A percentile compares a stretch with the other conserved stretches of the same genome.
Conservation (phyloP, 495 filamentous ascomycete genomes). For the Aspergillus cavernicola region DNA sequence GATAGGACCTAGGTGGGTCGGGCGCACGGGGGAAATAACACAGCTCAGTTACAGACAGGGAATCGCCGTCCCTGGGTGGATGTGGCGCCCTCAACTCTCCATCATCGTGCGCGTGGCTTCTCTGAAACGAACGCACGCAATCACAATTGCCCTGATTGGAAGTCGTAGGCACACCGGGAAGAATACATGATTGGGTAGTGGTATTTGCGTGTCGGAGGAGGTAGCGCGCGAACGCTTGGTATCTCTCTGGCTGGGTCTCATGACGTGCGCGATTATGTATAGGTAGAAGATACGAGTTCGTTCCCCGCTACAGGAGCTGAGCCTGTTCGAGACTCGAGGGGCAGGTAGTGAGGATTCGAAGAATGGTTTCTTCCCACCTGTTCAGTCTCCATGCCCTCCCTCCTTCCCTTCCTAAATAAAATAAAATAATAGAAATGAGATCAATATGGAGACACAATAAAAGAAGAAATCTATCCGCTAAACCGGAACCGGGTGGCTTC, state of each 20-base stretch:
- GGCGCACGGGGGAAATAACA: background rate
- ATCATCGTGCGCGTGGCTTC: constrained; percentile 11
- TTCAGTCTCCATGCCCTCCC: constrained; percentile 1
- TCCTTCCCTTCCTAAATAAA: background rate
- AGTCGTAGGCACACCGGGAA: background rate
- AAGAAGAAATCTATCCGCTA: constrained; percentile 44
- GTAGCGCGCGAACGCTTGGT: background rate
- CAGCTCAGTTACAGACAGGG: background rate
- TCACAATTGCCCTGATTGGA: background rate
- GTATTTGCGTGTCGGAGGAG: background rate
- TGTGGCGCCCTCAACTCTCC: background rate
- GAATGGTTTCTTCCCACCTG: background rate
- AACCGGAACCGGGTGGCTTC: constrained; percentile 86
- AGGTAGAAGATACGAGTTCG: background rate
- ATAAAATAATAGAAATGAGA: background rate
- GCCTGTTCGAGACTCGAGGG: background rate
- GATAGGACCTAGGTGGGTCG: no score
- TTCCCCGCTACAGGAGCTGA: constrained; percentile 11
- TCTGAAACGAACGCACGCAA: constrained; percentile 13
- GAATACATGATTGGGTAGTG: constrained; percentile 17
- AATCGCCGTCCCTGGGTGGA: background rate
- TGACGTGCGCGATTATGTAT: constrained; percentile 10
- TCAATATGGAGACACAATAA: constrained; percentile 1
- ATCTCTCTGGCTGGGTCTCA: constrained; percentile 3
- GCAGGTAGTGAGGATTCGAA: background rate